These are phyloP conservation scores for Aquilaria yunnanensis DNA, from an alignment of 345 rosid genomes.

Conservation along the genomic window DNA sequence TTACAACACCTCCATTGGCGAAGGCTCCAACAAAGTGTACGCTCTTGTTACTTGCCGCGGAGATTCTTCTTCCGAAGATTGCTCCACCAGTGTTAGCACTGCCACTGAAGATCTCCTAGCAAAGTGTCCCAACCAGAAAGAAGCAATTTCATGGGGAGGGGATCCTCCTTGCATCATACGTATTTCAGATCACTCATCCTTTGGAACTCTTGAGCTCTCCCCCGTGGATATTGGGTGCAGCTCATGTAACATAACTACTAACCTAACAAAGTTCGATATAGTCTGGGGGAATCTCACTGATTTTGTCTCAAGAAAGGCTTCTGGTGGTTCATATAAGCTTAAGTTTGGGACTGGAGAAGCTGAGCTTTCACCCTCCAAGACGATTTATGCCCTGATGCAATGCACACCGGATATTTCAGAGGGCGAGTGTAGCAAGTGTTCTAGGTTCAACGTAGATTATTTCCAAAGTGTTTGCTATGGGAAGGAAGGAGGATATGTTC, in stretches of 20 bases:
- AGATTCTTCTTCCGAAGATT: too few relatives aligned
- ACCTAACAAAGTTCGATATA: not conserved
- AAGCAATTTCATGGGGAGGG: too few relatives aligned
- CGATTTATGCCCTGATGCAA: conserved; percentile 19
- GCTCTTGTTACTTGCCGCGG: too few relatives aligned
- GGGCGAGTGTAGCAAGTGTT: conserved; percentile 15
- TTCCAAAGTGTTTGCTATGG: conserved; percentile 12
- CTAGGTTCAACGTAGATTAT: not conserved
- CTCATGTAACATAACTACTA: not conserved
- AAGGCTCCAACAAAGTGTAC: too few relatives aligned
- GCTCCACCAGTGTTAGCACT: too few relatives aligned
- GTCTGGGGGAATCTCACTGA: not conserved
- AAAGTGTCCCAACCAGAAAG: too few relatives aligned
- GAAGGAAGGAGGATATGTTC: not conserved
- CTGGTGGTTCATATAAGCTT: conserved; percentile 7
- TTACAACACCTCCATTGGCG: too few relatives aligned
- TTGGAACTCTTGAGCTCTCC: conserved; percentile 16
- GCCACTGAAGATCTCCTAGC: too few relatives aligned
- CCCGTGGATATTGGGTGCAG: not conserved
- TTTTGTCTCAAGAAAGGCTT: conserved; percentile 8
- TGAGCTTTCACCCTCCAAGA: not conserved
- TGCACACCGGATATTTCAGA: conserved; percentile 29
- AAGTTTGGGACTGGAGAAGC: conserved; percentile 6
- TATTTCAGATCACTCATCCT: conserved; percentile 10
- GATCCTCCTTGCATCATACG: too few relatives aligned